phyloP scores from a whole-genome alignment of 2,329 filamentous ascomycete species.

The Acrocalymma vagum region DNA sequence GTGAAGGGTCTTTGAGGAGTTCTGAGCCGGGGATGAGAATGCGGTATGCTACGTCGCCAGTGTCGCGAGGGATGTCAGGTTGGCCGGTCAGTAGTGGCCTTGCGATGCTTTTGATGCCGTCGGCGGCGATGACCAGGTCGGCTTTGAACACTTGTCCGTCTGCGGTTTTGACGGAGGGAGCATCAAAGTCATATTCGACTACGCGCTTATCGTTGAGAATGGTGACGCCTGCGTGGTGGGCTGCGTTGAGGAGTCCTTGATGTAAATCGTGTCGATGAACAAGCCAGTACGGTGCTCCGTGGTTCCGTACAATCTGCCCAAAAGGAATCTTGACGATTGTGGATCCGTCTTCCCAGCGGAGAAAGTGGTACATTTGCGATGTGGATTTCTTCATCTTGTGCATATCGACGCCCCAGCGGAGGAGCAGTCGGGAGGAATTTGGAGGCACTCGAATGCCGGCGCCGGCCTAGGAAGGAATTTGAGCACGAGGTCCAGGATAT shows the following conservation, averaged over 20 bases:
- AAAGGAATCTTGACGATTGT: constrained; percentile 58
- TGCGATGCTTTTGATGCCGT: constrained; percentile 70
- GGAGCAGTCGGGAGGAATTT: constrained; percentile 58
- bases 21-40: constrained; percentile 65
- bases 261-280: constrained; percentile 71
- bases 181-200: constrained; percentile 55
- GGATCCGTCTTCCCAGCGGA: constrained; percentile 63
- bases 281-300: constrained; percentile 66
- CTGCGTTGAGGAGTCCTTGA: constrained; percentile 60
- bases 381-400: constrained; percentile 59
- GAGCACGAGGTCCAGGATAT: not conserved
- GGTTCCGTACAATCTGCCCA: constrained; percentile 62
- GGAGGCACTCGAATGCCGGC: constrained; percentile 47
- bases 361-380: constrained; percentile 63
- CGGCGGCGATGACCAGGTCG: constrained; percentile 69
- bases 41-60: constrained; percentile 72
- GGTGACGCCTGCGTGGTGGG: constrained; percentile 61
- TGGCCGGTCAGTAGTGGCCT: constrained; percentile 59
- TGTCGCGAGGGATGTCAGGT: constrained; percentile 60
- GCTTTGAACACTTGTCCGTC: constrained; percentile 53
- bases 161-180: constrained; percentile 50
- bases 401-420: constrained; percentile 58
- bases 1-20: constrained; percentile 59
- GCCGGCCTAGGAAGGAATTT: constrained; percentile 34
- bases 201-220: constrained; percentile 61